Evolutionary conservation across 192 early-diverging fungal species (phyloP), one percentile per base, ranked within the genome.

Genomic region (Powellomyces hirtus): DNA sequence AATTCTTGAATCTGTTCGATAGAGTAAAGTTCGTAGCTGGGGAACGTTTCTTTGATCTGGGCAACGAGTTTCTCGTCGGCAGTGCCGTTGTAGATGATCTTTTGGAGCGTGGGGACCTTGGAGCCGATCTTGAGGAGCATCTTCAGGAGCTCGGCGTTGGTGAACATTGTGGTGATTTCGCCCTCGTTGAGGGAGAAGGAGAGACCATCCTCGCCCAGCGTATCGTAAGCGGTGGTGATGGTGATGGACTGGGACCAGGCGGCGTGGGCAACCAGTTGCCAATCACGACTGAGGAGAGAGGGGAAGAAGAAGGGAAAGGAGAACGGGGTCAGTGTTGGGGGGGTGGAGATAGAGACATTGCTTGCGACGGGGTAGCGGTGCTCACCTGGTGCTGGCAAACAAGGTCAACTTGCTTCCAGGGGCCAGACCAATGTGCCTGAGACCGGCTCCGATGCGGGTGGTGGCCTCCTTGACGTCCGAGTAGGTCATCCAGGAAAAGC

Each of bases 401-500:
- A 83, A 61, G 24, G 77, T 80, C 18, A 83, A 34, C 62, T 76
- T 80, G 73, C 80, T 78, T 10, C 62, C 62, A 1, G 59, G 22
- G 22, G 73, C 75, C 37, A 83, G 61, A 1, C 90, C 90, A 40
- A 96, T 82, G 44, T 90, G 73, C 57, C 72, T 65, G 11, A 98
- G 77, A 50, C 93, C 93, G 30, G 85, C 76, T 22, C 93, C 91
- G 61, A 94, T 77, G 29, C 80, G 67, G 30, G 76, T 64, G 6
- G 82, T 68, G 33, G 75, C 71, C 30, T 83, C 72, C 60, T 71
- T 29, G 24, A 63, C 89, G 46, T 96, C 88, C 22, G 73, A 75
- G 61, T 91, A 94, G 51, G 87, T 92, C 67, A 92, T 74, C 87
- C 91, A 98, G 66, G 83, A 62, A 82, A 89, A 97, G n/a, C 68